A percentile compares a stretch with the other conserved stretches of the same genome.
Evolutionary conservation across 2,329 filamentous ascomycete species (phyloP).

Genomic region (Fusarium robinianum): DNA sequence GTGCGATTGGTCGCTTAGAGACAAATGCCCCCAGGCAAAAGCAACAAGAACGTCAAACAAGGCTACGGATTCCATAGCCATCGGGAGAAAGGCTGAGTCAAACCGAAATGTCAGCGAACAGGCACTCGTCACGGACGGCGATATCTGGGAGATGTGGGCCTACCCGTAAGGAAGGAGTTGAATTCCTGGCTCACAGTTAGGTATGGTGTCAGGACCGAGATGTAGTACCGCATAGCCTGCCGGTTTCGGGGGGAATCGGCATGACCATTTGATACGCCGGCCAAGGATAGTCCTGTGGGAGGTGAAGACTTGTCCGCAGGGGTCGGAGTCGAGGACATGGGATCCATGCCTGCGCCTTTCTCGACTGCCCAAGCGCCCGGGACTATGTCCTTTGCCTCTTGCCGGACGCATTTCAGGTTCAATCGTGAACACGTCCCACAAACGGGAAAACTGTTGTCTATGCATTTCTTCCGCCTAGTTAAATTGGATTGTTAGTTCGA

Average conservation of each 20-base stretch:
- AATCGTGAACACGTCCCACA: slow-evolving; percentile 7
- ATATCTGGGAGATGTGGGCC: neutral
- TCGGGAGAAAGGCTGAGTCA: slow-evolving; percentile 3
- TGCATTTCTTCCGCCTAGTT: slow-evolving; percentile 6
- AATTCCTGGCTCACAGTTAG: slow-evolving; percentile 6
- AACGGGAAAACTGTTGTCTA: slow-evolving; percentile 5
- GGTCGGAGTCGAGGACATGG: neutral
- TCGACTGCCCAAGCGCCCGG: neutral
- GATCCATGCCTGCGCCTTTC: neutral
- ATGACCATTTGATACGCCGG: neutral
- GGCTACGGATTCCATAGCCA: slow-evolving; percentile 8
- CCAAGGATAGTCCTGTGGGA: neutral
- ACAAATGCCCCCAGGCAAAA: slow-evolving; percentile 6
- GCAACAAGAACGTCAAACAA: slow-evolving; percentile 6
- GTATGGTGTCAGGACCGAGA: slow-evolving; percentile 1
- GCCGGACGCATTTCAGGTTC: slow-evolving; percentile 5
- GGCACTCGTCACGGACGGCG: neutral
- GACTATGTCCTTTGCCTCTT: neutral
- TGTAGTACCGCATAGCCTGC: slow-evolving; percentile 10
- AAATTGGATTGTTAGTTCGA: neutral
- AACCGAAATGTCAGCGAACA: no score
- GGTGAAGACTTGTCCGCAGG: neutral
- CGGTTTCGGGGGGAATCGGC: slow-evolving; percentile 2
- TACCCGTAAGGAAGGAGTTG: slow-evolving; percentile 11
- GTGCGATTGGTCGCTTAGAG: slow-evolving; percentile 2